phyloP scores from a whole-genome alignment of 305 asterid genomes.

The Ajuga reptans region DNA sequence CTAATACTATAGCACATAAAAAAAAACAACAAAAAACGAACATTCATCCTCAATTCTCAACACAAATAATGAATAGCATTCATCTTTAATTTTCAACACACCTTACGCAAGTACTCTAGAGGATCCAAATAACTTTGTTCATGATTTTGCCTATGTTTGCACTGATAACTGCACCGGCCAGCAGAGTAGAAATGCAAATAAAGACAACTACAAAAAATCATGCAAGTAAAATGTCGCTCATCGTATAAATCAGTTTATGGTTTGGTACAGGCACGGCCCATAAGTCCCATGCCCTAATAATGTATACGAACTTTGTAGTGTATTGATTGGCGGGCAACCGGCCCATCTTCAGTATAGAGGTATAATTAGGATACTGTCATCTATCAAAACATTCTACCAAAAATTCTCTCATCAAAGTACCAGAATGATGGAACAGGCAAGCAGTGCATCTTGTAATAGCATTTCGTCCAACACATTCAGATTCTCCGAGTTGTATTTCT shows the following conservation, averaged over 20 bases:
- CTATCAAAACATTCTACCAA: conserved; percentile 20
- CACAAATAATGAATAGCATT: too few species aligned
- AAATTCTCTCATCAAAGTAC: conserved; percentile 10
- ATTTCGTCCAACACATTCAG: not conserved
- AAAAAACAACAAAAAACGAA: too few species aligned
- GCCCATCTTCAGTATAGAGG: conserved; percentile 6
- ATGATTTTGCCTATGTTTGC: too few species aligned
- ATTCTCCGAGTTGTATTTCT: conserved; percentile 9
- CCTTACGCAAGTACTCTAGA: too few species aligned
- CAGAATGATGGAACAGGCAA: not conserved
- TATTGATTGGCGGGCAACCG: conserved; percentile 5
- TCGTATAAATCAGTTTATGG: not conserved
- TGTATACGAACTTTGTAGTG: not conserved
- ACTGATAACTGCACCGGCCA: too few species aligned
- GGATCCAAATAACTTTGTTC: too few species aligned
- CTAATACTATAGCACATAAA: too few species aligned
- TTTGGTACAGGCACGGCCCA: not conserved
- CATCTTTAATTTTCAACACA: too few species aligned
- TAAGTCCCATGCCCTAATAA: not conserved
- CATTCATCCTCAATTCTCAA: too few species aligned
- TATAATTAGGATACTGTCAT: conserved; percentile 5
- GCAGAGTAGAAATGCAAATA: not conserved
- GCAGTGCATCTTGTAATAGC: not conserved
- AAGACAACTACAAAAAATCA: not conserved
- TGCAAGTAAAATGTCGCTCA: not conserved